phyloP scores from a whole-genome alignment of 306 rosid species.

The Prunus kanzakura region DNA sequence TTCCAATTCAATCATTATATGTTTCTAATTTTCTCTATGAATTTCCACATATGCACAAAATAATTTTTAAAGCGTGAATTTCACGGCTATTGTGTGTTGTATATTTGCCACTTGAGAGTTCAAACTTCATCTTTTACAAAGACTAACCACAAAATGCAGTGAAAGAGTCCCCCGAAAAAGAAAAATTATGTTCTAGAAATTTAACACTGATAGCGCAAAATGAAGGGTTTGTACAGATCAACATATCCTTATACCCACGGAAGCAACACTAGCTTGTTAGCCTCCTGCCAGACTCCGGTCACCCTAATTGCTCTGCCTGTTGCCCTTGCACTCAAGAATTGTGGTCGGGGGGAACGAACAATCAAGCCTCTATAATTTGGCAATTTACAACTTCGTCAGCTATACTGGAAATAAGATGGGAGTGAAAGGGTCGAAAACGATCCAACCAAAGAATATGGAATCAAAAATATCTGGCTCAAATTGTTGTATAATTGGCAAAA shows the following conservation, averaged over 20 bases:
- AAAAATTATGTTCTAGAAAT: slow-evolving; percentile 16
- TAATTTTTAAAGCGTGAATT: slow-evolving; percentile 21
- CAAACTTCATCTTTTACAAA: slow-evolving; percentile 40
- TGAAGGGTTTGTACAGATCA: slow-evolving; percentile 20
- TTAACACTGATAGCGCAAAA: slow-evolving; percentile 17
- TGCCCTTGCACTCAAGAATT: slow-evolving; percentile 45
- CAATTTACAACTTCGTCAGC: slow-evolving; percentile 63
- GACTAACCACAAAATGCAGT: slow-evolving; percentile 34
- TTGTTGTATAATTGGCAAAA: slow-evolving; percentile 73
- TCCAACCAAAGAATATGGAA: slow-evolving; percentile 75
- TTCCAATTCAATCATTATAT: not conserved
- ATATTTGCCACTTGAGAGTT: slow-evolving; percentile 50
- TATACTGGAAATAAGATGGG: slow-evolving; percentile 47
- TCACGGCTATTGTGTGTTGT: slow-evolving; percentile 21
- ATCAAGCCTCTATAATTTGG: slow-evolving; percentile 51
- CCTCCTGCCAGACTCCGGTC: slow-evolving; percentile 27
- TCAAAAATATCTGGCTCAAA: slow-evolving; percentile 56
- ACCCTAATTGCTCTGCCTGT: slow-evolving; percentile 25
- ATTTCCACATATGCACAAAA: not conserved
- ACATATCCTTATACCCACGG: slow-evolving; percentile 16
- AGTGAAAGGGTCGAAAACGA: slow-evolving; percentile 42
- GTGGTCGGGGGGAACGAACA: slow-evolving; percentile 26
- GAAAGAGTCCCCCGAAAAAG: slow-evolving; percentile 10
- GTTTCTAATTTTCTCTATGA: not conserved
- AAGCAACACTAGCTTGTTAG: slow-evolving; percentile 25